Evolutionary conservation across 1,284 basidiomycete species (phyloP).

Genomic region (Boletus semigastroideus): DNA sequence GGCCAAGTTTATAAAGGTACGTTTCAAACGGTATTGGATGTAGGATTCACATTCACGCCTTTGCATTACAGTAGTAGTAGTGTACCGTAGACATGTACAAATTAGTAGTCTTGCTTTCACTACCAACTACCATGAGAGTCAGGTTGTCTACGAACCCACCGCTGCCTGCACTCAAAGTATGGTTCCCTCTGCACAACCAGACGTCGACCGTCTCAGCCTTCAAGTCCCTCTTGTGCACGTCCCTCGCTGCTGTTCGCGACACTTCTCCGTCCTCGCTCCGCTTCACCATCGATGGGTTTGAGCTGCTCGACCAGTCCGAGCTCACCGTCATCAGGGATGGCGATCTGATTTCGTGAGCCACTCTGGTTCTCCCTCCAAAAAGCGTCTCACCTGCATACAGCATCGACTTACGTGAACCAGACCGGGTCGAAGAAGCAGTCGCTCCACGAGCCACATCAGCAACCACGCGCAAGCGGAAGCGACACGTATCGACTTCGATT

Average conservation of each 20-base stretch:
- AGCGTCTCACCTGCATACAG: constrained; percentile 5
- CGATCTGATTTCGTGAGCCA: constrained; percentile 36
- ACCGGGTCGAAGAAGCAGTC: background rate
- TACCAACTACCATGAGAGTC: constrained; percentile 36
- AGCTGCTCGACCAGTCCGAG: constrained; percentile 40
- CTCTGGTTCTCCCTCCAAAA: background rate
- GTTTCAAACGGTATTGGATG: background rate
- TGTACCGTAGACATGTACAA: too few species aligned
- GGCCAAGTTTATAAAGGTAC: constrained; percentile 30
- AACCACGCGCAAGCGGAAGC: constrained; percentile 29
- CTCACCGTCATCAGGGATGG: constrained; percentile 45
- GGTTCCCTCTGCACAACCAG: constrained; percentile 32
- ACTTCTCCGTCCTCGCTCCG: constrained; percentile 4
- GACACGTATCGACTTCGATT: constrained; percentile 10
- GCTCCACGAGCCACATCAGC: background rate
- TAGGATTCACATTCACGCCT: background rate
- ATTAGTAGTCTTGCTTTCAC: background rate
- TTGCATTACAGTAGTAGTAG: too few species aligned
- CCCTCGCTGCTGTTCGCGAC: constrained; percentile 12
- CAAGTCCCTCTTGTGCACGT: constrained; percentile 21
- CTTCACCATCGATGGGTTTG: constrained; percentile 46
- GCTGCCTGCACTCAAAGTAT: constrained; percentile 41
- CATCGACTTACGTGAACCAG: constrained; percentile 6
- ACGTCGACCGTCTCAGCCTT: constrained; percentile 11
- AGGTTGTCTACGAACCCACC: constrained; percentile 39